Percentiles rank a stretch among this genome's conserved stretches.
phyloP scores from a whole-genome alignment of 2,329 filamentous ascomycete species.

The Xylariales sp. region DNA sequence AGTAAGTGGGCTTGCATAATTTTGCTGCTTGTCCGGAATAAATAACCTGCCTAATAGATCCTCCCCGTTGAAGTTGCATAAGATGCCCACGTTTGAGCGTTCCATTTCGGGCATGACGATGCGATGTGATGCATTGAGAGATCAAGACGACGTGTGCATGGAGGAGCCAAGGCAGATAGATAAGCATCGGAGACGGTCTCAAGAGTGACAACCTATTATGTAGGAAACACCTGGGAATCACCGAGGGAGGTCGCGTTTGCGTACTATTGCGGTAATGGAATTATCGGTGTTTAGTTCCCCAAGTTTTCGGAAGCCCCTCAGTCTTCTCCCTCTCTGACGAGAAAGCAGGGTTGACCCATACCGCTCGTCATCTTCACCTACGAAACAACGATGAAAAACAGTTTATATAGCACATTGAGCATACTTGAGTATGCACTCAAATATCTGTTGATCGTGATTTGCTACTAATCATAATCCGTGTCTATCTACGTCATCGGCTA shows the following conservation, averaged over 20 bases:
- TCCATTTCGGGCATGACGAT: constrained; percentile 42
- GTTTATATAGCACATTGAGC: constrained; percentile 93
- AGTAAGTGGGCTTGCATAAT: constrained; percentile 31
- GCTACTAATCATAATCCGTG: constrained; percentile 58
- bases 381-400: constrained; percentile 90
- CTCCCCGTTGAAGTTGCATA: constrained; percentile 8
- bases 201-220: not conserved
- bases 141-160: not conserved
- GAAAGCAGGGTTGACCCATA: constrained; percentile 79
- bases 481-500: constrained; percentile 93
- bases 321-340: constrained; percentile 75
- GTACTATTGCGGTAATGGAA: constrained; percentile 96
- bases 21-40: constrained; percentile 10
- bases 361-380: constrained; percentile 85
- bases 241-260: constrained; percentile 77
- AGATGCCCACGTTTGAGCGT: constrained; percentile 29
- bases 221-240: constrained; percentile 74
- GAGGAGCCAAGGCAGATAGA: not conserved
- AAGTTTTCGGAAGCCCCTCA: constrained; percentile 71
- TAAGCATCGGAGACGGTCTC: not conserved
- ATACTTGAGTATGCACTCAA: constrained; percentile 76
- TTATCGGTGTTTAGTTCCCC: constrained; percentile 91
- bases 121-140: constrained; percentile 39
- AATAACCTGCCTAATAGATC: constrained; percentile 18
- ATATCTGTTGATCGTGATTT: too few relatives aligned